A percentile compares a stretch with the other conserved stretches of the same genome.
Conservation (phyloP, 176 grass and related monocot genomes). For the Carex littledalei region DNA sequence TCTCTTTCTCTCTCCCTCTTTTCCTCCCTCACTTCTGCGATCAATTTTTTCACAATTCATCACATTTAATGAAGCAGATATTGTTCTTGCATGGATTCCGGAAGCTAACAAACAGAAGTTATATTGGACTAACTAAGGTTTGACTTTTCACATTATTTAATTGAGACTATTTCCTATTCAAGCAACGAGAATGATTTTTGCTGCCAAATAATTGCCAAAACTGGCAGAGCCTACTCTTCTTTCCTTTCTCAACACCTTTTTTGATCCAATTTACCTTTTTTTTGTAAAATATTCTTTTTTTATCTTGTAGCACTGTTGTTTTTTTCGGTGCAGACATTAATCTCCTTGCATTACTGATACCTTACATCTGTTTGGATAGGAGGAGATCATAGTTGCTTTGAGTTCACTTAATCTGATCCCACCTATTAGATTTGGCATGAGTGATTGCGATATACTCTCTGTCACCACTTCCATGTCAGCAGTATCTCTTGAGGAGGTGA, state of each 20-base stretch:
- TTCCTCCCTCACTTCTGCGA: not conserved
- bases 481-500: not conserved
- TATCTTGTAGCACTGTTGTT: not conserved
- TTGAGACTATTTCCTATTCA: not conserved
- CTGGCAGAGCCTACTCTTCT: not conserved
- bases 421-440: not conserved
- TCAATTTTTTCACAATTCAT: not conserved
- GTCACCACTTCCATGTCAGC: not conserved
- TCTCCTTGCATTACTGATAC: conserved; percentile 1
- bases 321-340: not conserved
- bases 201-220: not conserved
- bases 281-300: not conserved
- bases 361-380: not conserved
- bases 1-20: not conserved
- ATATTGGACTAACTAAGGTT: not conserved
- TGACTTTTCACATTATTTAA: not conserved
- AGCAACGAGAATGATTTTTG: not conserved
- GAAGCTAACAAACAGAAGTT: not conserved
- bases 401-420: not conserved
- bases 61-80: not conserved
- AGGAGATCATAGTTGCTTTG: not conserved
- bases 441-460: not conserved
- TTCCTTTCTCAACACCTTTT: not conserved
- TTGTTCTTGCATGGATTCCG: not conserved
- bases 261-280: not conserved